Percentiles rank a stretch among this genome's conserved stretches.
These are phyloP conservation scores for Emmonsiellopsis sp. DNA, from an alignment of 2,329 filamentous ascomycete genomes.

Conservation along the genomic window DNA sequence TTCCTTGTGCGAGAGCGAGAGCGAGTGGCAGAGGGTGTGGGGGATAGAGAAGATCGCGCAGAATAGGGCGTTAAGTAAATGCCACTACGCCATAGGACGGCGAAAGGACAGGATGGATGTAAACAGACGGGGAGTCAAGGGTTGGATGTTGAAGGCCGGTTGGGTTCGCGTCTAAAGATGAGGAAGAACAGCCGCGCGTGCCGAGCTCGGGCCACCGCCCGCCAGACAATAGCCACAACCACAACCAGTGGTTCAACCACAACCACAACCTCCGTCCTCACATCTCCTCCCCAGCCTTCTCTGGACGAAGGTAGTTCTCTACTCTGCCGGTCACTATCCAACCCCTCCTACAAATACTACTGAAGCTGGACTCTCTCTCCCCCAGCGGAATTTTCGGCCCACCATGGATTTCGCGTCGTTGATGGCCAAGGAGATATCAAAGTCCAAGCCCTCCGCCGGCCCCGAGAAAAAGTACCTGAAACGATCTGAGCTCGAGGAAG, in stretches of 20 bases:
- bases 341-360: background rate
- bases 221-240: background rate
- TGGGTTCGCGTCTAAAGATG: no score
- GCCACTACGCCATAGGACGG: no score
- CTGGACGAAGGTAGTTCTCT: background rate
- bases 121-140: no score
- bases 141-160: no score
- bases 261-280: background rate
- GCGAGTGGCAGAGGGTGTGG: no score
- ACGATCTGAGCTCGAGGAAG: constrained; percentile 75
- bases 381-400: background rate
- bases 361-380: no score
- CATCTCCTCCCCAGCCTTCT: background rate
- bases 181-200: no score
- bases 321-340: background rate
- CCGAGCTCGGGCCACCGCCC: no score
- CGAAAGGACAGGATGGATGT: no score
- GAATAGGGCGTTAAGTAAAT: no score
- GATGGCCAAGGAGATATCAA: constrained; percentile 87
- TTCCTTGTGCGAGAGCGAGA: background rate
- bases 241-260: background rate
- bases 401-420: constrained; percentile 90
- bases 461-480: constrained; percentile 66
- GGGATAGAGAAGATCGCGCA: no score
- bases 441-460: constrained; percentile 50